These are phyloP conservation scores for Kwoniella newhampshirensis DNA, from an alignment of 768 basidiomycete genomes.

Conservation along the genomic window DNA sequence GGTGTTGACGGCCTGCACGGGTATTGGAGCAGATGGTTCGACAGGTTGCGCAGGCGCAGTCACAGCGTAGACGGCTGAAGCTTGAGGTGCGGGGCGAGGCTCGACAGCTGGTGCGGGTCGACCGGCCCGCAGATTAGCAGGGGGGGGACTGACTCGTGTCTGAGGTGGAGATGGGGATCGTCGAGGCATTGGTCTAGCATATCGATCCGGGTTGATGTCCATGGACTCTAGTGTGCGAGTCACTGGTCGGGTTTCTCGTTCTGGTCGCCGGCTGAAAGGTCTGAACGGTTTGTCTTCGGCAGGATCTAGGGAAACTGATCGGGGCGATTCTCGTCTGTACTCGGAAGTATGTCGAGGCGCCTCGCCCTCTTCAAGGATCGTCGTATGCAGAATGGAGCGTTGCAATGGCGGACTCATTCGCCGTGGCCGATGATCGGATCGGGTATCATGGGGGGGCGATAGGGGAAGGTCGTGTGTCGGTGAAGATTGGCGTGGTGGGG, in stretches of 20 bases:
- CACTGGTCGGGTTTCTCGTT: conserved; percentile 21
- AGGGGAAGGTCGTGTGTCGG: too few relatives aligned
- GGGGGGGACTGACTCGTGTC: conserved; percentile 1
- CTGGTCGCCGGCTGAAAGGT: conserved; percentile 12
- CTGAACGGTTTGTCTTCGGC: conserved; percentile 20
- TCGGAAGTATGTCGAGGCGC: background rate
- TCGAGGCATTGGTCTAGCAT: background rate
- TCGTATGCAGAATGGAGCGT: too few relatives aligned
- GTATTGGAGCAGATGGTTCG: conserved; percentile 1
- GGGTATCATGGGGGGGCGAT: background rate
- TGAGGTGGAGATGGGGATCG: conserved; percentile 1
- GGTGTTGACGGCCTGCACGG: background rate
- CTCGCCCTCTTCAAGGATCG: background rate
- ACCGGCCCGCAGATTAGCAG: conserved; percentile 10
- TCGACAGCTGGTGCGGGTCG: conserved; percentile 11
- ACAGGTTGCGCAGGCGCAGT: conserved; percentile 1
- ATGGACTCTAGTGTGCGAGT: too few relatives aligned
- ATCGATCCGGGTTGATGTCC: background rate
- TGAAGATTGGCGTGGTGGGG: too few relatives aligned
- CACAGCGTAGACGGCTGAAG: background rate
- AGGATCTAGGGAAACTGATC: conserved; percentile 7
- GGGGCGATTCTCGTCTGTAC: background rate
- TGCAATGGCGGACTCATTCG: too few relatives aligned
- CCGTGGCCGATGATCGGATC: background rate
- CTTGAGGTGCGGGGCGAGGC: background rate